Conservation (phyloP, 208 protist species). For the Trypanosoma mega region DNA sequence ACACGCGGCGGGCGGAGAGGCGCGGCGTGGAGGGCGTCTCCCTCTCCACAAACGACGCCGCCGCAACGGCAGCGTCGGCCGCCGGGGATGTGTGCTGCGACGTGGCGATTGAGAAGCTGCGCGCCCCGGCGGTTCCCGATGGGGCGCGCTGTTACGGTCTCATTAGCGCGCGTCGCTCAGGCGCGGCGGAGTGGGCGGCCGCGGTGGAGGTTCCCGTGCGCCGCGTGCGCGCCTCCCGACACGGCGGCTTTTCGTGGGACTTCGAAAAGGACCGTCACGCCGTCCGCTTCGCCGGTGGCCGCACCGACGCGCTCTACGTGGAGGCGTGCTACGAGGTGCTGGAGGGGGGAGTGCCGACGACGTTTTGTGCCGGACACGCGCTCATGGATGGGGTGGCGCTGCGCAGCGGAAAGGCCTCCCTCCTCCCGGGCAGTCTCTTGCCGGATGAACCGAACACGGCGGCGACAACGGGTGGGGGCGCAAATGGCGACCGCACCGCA, state of each 20-base stretch:
- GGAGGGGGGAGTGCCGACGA: slow-evolving; percentile 22
- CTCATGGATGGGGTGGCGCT: slow-evolving; percentile 30
- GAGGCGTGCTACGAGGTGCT: slow-evolving; percentile 77
- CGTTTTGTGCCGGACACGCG: slow-evolving; percentile 74
- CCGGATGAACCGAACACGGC: too few relatives aligned
- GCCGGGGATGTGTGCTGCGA: slow-evolving; percentile 14
- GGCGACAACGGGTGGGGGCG: background rate
- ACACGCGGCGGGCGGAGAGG: slow-evolving; percentile 11
- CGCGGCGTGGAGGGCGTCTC: background rate
- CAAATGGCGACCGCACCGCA: slow-evolving; percentile 12
- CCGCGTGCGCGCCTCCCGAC: slow-evolving; percentile 34
- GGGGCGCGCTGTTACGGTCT: slow-evolving; percentile 66
- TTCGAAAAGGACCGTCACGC: slow-evolving; percentile 33
- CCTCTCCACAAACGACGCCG: too few relatives aligned
- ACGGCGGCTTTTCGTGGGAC: slow-evolving; percentile 54
- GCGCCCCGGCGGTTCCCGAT: slow-evolving; percentile 26
- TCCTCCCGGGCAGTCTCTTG: slow-evolving; percentile 52
- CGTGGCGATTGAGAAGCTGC: slow-evolving; percentile 53
- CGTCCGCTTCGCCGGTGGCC: slow-evolving; percentile 38
- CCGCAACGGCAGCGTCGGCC: slow-evolving; percentile 13
- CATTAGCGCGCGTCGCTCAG: slow-evolving; percentile 51
- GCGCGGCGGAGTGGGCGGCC: slow-evolving; percentile 51
- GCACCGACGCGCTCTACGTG: slow-evolving; percentile 58
- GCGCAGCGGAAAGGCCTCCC: slow-evolving; percentile 32
- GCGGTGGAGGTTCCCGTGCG: slow-evolving; percentile 50